These are phyloP conservation scores for Plectosphaerella sp. DNA, from an alignment of 2,329 filamentous ascomycete genomes.

Conservation along the genomic window DNA sequence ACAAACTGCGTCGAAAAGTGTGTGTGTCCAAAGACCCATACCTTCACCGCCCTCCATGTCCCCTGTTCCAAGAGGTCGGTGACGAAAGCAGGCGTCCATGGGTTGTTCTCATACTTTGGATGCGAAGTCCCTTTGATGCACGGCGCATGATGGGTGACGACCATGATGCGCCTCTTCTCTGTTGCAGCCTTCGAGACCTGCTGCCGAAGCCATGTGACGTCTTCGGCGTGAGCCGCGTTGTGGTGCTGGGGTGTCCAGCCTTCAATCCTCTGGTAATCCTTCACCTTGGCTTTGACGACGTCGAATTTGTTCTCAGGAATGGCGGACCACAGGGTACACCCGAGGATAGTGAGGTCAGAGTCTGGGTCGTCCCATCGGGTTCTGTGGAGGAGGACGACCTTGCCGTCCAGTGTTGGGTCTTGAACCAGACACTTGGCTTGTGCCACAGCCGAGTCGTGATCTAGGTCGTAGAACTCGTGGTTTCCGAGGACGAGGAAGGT, in stretches of 20 bases:
- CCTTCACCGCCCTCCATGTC: constrained; percentile 25
- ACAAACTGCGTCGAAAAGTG: constrained; percentile 35
- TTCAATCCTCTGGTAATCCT: constrained; percentile 50
- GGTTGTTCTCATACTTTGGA: constrained; percentile 41
- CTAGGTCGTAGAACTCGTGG: constrained; percentile 48
- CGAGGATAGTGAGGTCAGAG: constrained; percentile 44
- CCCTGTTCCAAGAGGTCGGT: constrained; percentile 35
- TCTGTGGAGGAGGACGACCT: constrained; percentile 39
- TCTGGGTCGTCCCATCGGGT: constrained; percentile 31
- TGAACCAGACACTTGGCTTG: constrained; percentile 28
- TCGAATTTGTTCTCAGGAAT: constrained; percentile 33
- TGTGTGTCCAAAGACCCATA: constrained; percentile 46
- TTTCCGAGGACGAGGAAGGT: constrained; percentile 49
- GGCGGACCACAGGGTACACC: constrained; percentile 53
- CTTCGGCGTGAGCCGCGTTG: constrained; percentile 39
- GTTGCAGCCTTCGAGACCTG: constrained; percentile 22
- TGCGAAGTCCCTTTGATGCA: constrained; percentile 41
- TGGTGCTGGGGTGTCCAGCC: constrained; percentile 46
- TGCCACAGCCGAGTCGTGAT: constrained; percentile 29
- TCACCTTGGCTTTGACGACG: constrained; percentile 38
- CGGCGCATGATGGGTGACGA: constrained; percentile 56
- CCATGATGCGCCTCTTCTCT: constrained; percentile 28
- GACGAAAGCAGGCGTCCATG: constrained; percentile 45
- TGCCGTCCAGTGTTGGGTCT: constrained; percentile 31
- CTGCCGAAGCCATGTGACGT: constrained; percentile 44